These are phyloP conservation scores for Dichotomocladium elegans DNA, from an alignment of 371 early-diverging fungal species.

Conservation along the genomic window DNA sequence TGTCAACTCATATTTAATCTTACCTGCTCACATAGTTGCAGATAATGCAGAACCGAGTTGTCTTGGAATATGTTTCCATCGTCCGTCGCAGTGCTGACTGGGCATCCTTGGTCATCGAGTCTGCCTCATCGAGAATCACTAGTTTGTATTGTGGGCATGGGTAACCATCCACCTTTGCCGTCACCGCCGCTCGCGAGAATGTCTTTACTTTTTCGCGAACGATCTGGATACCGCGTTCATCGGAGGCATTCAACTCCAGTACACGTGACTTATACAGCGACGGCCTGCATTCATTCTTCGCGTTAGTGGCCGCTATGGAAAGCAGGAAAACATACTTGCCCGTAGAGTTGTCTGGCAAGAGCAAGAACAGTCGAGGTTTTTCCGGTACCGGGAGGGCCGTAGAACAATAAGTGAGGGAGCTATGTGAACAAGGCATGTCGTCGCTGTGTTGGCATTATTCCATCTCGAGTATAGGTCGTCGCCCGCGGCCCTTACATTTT, in stretches of 20 bases:
- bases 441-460: background rate
- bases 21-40: slow-evolving; percentile 95
- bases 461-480: background rate
- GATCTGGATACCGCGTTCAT: slow-evolving; percentile 97
- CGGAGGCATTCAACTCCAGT: slow-evolving; percentile 98
- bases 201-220: slow-evolving; percentile 96
- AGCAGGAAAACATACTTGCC: too few relatives aligned
- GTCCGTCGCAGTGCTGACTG: slow-evolving; percentile 97
- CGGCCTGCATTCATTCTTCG: too few relatives aligned
- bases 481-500: slow-evolving; percentile 59
- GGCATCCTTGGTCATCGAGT: slow-evolving; percentile 98
- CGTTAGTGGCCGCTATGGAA: too few relatives aligned
- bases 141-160: slow-evolving; percentile 91
- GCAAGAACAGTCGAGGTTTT: slow-evolving; percentile 98
- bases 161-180: slow-evolving; percentile 35
- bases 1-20: background rate
- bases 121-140: slow-evolving; percentile 99
- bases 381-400: slow-evolving; percentile 99
- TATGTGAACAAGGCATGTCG: slow-evolving; percentile 15
- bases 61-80: slow-evolving; percentile 97
- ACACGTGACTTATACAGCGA: slow-evolving; percentile 75
- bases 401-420: slow-evolving; percentile 98
- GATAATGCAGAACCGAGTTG: slow-evolving; percentile 97
- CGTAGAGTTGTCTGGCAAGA: slow-evolving; percentile 80
- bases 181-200: slow-evolving; percentile 84